Conservation (phyloP, 2,329 filamentous ascomycete genomes). For the Ceratocystiopsis sp. region DNA sequence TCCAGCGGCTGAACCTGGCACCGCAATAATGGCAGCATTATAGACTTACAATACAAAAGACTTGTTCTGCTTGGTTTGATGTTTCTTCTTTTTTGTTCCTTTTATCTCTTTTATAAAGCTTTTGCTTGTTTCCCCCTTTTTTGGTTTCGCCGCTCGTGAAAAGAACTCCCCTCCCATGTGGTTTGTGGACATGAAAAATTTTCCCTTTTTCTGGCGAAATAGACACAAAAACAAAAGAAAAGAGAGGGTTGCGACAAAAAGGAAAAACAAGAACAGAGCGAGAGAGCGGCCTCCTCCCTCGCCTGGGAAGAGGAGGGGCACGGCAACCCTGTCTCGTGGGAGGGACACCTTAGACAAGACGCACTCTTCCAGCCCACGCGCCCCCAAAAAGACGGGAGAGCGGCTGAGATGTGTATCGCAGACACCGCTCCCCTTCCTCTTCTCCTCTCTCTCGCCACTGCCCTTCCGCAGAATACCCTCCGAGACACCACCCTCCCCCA, state of each 20-base stretch:
- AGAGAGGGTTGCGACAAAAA: neutral
- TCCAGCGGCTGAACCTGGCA: slow-evolving; percentile 24
- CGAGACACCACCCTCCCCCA: too few relatives aligned
- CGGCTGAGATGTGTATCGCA: too few relatives aligned
- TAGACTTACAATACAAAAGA: neutral
- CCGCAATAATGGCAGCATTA: neutral
- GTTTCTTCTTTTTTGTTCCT: slow-evolving; percentile 1
- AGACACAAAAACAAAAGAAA: slow-evolving; percentile 5
- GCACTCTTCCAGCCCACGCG: too few relatives aligned
- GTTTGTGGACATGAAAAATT: slow-evolving; percentile 12
- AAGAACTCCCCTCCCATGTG: neutral
- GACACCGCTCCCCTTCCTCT: neutral
- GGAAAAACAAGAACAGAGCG: neutral
- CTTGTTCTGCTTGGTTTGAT: slow-evolving; percentile 1
- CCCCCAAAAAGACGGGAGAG: too few relatives aligned
- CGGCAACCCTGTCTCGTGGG: too few relatives aligned
- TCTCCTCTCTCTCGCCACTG: slow-evolving; percentile 14
- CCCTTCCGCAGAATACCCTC: too few relatives aligned
- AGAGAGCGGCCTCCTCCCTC: too few relatives aligned
- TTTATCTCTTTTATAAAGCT: neutral
- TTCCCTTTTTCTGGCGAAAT: slow-evolving; percentile 18
- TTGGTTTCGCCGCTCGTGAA: neutral
- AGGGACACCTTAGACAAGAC: too few relatives aligned
- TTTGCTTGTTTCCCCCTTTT: slow-evolving; percentile 5
- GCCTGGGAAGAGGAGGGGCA: too few relatives aligned